Evolutionary conservation across 2,329 filamentous ascomycete species (phyloP).

Genomic region (Pezicula rhizophila): DNA sequence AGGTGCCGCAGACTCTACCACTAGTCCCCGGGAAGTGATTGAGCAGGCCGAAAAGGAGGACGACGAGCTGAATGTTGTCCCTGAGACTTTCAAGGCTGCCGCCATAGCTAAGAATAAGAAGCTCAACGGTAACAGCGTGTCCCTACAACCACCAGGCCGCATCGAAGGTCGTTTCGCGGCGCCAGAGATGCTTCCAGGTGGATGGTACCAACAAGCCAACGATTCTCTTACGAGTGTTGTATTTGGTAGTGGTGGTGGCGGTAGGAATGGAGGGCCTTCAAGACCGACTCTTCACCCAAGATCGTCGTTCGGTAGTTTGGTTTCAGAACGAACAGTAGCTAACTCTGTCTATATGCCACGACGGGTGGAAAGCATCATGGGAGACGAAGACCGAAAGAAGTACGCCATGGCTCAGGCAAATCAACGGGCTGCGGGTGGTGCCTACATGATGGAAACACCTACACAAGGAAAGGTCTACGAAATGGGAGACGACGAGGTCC

Average conservation of each 20-base stretch:
- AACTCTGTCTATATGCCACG: constrained; percentile 65
- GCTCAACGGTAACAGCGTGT: constrained; percentile 45
- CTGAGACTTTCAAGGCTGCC: constrained; percentile 71
- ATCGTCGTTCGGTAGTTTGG: constrained; percentile 61
- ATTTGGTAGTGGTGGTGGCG: constrained; percentile 34
- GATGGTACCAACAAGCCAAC: constrained; percentile 64
- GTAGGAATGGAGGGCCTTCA: constrained; percentile 1
- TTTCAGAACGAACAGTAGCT: constrained; percentile 49
- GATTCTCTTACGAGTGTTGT: constrained; percentile 57
- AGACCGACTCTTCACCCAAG: constrained; percentile 42
- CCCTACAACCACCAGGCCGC: constrained; percentile 64
- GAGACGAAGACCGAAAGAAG: constrained; percentile 68
- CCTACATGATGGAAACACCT: constrained; percentile 30
- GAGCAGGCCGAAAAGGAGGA: constrained; percentile 72
- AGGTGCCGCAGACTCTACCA: constrained; percentile 68
- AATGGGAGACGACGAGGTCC: constrained; percentile 39
- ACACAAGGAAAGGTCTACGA: constrained; percentile 43
- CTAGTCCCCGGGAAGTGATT: constrained; percentile 75
- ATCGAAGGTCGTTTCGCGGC: constrained; percentile 76
- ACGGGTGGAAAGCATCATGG: constrained; percentile 58
- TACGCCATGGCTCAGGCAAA: constrained; percentile 63
- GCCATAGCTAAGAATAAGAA: constrained; percentile 43
- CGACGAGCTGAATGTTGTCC: constrained; percentile 84
- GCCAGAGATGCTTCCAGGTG: constrained; percentile 59
- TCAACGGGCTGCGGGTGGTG: constrained; percentile 33